Evolutionary conservation across 2,329 filamentous ascomycete genomes (phyloP), one percentile per base, ranked within the genome.

Genomic region (Neonectria ditissima): DNA sequence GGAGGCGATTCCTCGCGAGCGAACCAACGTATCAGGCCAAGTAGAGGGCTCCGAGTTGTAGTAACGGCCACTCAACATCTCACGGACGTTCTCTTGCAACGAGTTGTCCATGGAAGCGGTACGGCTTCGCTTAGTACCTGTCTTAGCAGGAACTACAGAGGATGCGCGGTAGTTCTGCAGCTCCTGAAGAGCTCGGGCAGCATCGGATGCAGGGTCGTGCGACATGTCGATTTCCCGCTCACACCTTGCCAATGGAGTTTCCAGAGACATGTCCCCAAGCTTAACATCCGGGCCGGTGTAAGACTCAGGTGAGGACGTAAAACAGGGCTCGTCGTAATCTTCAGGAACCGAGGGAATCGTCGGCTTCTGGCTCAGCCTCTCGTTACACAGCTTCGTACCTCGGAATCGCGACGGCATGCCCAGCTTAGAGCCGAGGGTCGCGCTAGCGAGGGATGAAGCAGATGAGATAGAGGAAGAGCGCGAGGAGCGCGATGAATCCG

Each of bases 61-160:
- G 67, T 79, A 77, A 55, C 73, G 73, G 34, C 74, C 79, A 47
- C 79, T 79, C 28, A 92, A 80, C 69, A 92, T 82, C 55, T 89
- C 85, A 57, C 89, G 87, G 11, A 92, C 89, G 62, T 90, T 89
- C 63, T 91, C 87, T 73, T 92, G 89, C 9, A 90, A 80, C n/a
- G 81, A 78, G 61, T 83, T 80, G 62, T 91, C 89, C 59, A 86
- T 82, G 14, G 88, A 90, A 8, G 80, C 71, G 14, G 87, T 83
- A 54, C 89, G 83, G 72, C 85, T 86, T 69, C 90, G 86, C 81
- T 92, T 92, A 62, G 80, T 78, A 24, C 83, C 82, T 28, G 73
- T 76, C 53, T 75, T 73, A 52, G 55, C 61, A 55, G 55, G 78
- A 57, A 82, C 72, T 67, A 80, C 75, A 22, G 73, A 72, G 32